Evolutionary conservation across 108 stramenopile genomes (phyloP), one percentile per base, ranked within the genome.

Genomic region (Parietichytrium sp.): DNA sequence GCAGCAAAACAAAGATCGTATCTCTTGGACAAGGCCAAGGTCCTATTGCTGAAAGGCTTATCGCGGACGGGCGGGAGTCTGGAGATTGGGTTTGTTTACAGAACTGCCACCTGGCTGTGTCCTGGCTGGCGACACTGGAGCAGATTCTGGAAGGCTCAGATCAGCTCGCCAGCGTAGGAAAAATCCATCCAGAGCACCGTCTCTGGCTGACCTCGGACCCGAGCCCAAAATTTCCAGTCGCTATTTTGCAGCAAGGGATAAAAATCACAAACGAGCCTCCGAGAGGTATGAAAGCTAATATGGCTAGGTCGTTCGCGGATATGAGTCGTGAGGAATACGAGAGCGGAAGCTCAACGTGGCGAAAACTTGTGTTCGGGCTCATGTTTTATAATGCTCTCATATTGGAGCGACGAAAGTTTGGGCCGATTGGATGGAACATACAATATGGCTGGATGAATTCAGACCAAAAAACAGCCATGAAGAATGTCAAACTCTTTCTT

Each of bases 81-180:
- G 91, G 91, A 49, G 85, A 86, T 42, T 92, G 91, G 91, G 91
- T 92, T 13, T 90, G 88, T 80, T 83, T 92, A n/a, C 91, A 92
- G 84, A 92, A 92, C 85, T 91, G 89, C 80, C 90, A 91, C 47
- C 53, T 91, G 29, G 89, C 81, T 36, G 82, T 90, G 3, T 89
- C 88, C 16, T 91, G 90, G 90, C 54, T 91, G 47, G 42, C 78
- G 8, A 82, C 85, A 2, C 82, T 91, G 31, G 90, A 91, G 82
- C 82, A 86, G 0, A 12, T 91, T 86, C 83, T 82, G 20, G 87
- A 81, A 48, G 80, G 82, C 8, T 52, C 77, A 51, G 86, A 77
- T 29, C 29, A 50, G 38, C 55, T 84, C 20, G 15, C 79, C 31
- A n/a, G n/a, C n/a, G n/a, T n/a, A n/a, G n/a, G n/a, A n/a, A n/a